Base-by-base conservation (phyloP, 768 basidiomycete species). In the Basidioascus undulatus region DNA sequence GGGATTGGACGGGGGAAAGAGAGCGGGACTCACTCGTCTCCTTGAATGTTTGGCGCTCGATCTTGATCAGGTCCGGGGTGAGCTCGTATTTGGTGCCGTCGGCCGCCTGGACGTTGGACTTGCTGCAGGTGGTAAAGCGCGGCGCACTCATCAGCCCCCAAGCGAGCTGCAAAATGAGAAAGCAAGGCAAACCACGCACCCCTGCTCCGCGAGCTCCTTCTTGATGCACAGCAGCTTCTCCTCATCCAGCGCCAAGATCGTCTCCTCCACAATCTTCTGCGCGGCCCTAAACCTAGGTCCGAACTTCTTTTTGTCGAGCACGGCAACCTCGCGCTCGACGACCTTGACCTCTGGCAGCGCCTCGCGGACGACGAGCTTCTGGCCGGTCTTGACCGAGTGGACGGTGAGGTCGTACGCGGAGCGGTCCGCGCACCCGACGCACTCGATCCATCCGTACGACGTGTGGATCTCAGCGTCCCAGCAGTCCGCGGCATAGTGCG, bases 401-500 rank as follows among this genome's bases (percentile, higher is more conserved):
- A 94, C 87, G 26, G 71, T 74, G 51, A 98, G 59, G 61, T 98
- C 92, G 59, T 94, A 96, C 37, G 92, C 89, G 1, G 86, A 82
- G 35, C 92, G 77, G 60, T 98, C 92, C 27, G 92, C 92, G 61
- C 92, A 98, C 8, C 92, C 92, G 41, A 96, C 87, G 57, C 92
- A 98, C 62, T 98, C 92, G 40, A 83, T 89, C 92, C 92, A 98
- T 34, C 76, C 72, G 46, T 75, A 76, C 37, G 81, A 78, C 40
- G 81, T 84, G 47, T 84, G 69, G 48, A 96, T 94, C 63, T 98
- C 92, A 32, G 87, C 92, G 55, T 98, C 92, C 92, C 92, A 98
- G 60, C 92, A 98, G 61, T 96, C 89, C 30, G 84, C 71, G 41
- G 92, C 89, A 57, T 98, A 98, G 59, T 96, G 92, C 1, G 92